Base-by-base conservation (phyloP, 371 early-diverging fungal species). In the Mortierella sp. region DNA sequence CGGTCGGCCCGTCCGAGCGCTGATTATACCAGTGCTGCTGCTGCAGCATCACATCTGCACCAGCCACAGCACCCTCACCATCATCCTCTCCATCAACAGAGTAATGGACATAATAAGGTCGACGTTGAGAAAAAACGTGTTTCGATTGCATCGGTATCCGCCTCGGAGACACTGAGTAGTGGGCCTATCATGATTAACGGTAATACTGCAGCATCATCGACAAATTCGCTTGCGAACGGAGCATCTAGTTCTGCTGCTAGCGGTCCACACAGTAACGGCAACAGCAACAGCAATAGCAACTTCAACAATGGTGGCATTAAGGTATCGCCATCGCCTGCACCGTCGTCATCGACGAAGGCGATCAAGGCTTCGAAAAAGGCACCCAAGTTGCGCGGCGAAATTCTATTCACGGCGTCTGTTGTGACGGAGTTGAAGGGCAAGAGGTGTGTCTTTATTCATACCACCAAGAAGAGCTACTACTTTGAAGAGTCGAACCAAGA, bases 401-500 rank as follows among this genome's bases (percentile, higher is more conserved):
- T 92, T 44, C 68, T 82, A 24, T 88, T 89, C 85, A 82, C 81
- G 1, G 66, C 84, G 8, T 62, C 80, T 2, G 49, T 85, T 17
- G 64, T 83, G 6, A 82, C 86, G 2, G 89, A 90, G 78, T 46
- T 85, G 12, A 87, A 88, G 60, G 86, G 86, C 14, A 83, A 79
- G 63, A 84, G 85, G 26, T 73, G 79, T 19, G 90, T 90, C 56
- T 85, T 83, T 62, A 82, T 92, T 11, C 87, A 88, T 56, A 88
- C 89, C 19, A 56, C 61, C 21, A 65, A 60, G 46, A 72, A 72
- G 72, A 72, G 72, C 50, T 65, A 65, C 14, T 72, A 72, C 50
- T 72, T 72, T 62, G 72, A 72, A 32, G 72, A 65, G 47, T 48
- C 21, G 19, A 51, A 30, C 44, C 42, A 43, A 48, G 72, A 65